Percentiles rank a stretch among this genome's conserved stretches.
Evolutionary conservation across 345 rosid genomes (phyloP).

Genomic region (Arabidopsis suecica): DNA sequence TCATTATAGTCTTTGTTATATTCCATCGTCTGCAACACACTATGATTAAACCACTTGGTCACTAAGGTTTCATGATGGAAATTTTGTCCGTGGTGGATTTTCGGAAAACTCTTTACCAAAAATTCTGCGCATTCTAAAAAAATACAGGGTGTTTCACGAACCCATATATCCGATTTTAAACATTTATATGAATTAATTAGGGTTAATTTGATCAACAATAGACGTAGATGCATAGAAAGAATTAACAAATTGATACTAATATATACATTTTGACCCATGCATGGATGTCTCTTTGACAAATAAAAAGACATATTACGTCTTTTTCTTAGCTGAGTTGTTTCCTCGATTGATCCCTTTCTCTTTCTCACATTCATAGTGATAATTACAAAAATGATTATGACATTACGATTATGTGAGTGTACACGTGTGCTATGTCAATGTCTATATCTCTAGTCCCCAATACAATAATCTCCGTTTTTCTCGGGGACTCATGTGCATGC

Average conservation of each 20-base stretch:
- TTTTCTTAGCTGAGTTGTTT: constrained; percentile 37
- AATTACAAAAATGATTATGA: constrained; percentile 8
- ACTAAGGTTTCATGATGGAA: too few species aligned
- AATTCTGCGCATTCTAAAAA: background rate
- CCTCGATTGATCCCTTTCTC: constrained; percentile 1
- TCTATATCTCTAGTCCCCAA: constrained; percentile 14
- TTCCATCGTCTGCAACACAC: too few species aligned
- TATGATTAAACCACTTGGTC: too few species aligned
- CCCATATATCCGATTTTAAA: background rate
- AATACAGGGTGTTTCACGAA: background rate
- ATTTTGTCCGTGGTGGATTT: background rate
- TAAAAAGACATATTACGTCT: constrained; percentile 41
- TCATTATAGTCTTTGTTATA: background rate
- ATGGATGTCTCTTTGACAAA: constrained; percentile 40
- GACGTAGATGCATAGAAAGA: background rate
- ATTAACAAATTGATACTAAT: constrained; percentile 4
- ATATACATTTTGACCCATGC: constrained; percentile 33
- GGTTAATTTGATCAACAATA: background rate
- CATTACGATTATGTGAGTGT: constrained; percentile 29
- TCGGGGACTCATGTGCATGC: constrained; percentile 47
- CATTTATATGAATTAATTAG: background rate
- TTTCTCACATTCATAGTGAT: background rate
- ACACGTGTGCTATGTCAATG: constrained; percentile 43
- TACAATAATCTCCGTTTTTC: constrained; percentile 39
- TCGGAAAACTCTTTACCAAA: background rate